These are phyloP conservation scores for Pleurostoma richardsiae DNA, from an alignment of 2,329 filamentous ascomycete genomes.

Conservation along the genomic window DNA sequence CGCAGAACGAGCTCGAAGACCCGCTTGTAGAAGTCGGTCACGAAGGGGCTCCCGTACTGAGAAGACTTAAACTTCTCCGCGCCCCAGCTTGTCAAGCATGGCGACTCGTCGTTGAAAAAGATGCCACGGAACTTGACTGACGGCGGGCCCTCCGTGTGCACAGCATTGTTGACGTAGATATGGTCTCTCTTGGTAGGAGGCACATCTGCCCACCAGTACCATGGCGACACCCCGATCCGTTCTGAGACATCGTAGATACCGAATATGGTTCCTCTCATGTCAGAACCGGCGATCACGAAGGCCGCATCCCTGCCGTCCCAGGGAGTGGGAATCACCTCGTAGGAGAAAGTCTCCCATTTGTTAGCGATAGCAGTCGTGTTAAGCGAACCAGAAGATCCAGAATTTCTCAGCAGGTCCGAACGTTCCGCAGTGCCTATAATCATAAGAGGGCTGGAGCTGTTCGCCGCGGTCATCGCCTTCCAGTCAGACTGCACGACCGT, in stretches of 20 bases:
- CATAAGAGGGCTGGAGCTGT: slow-evolving; percentile 22
- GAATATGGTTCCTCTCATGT: slow-evolving; percentile 51
- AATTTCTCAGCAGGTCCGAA: slow-evolving; percentile 40
- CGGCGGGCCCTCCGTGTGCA: slow-evolving; percentile 41
- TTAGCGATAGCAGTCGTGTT: slow-evolving; percentile 40
- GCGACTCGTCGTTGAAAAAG: slow-evolving; percentile 57
- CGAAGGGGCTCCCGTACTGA: slow-evolving; percentile 20
- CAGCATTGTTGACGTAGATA: slow-evolving; percentile 39
- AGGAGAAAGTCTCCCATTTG: slow-evolving; percentile 51
- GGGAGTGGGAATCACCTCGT: slow-evolving; percentile 31
- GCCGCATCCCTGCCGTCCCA: slow-evolving; percentile 22
- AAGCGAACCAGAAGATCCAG: slow-evolving; percentile 38
- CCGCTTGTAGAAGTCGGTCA: slow-evolving; percentile 45
- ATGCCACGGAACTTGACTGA: slow-evolving; percentile 54
- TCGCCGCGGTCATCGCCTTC: background rate
- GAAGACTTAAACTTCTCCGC: slow-evolving; percentile 34
- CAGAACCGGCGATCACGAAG: slow-evolving; percentile 50
- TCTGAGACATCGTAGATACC: slow-evolving; percentile 54
- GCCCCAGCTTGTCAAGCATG: slow-evolving; percentile 49
- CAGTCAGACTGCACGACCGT: slow-evolving; percentile 11
- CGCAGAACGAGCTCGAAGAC: slow-evolving; percentile 53
- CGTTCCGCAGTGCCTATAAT: slow-evolving; percentile 50
- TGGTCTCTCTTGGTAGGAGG: slow-evolving; percentile 35
- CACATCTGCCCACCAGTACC: slow-evolving; percentile 55
- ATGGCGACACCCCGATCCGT: slow-evolving; percentile 56